Evolutionary conservation across 78 protist genomes (phyloP).

Genomic region (Goniomonas avonlea): DNA sequence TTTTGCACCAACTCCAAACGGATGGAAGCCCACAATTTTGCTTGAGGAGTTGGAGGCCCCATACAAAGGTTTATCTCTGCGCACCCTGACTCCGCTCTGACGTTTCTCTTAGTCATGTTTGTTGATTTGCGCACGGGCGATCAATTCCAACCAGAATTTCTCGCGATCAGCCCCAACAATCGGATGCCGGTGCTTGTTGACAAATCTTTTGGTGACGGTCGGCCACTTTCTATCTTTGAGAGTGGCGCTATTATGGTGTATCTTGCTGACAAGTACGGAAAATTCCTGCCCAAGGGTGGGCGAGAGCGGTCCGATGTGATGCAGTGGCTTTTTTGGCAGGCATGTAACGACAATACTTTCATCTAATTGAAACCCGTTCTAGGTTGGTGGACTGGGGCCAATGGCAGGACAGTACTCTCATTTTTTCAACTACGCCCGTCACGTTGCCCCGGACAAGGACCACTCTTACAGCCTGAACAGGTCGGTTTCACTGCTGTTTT

Average conservation of each 20-base stretch:
- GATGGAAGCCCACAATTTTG: background rate
- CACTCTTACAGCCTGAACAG: too few relatives aligned
- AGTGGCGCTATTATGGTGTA: background rate
- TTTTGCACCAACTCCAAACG: slow-evolving; percentile 16
- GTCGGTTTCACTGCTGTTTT: too few relatives aligned
- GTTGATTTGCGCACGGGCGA: background rate
- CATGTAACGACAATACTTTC: too few relatives aligned
- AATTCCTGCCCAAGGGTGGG: background rate
- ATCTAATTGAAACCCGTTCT: too few relatives aligned
- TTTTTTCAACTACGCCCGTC: background rate
- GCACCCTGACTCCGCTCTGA: too few relatives aligned
- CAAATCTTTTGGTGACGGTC: too few relatives aligned
- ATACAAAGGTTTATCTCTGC: too few relatives aligned
- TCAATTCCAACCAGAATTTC: background rate
- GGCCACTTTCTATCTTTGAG: background rate
- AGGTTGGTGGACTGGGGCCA: background rate
- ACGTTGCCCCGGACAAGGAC: too few relatives aligned
- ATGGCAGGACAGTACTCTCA: background rate
- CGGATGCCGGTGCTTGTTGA: background rate
- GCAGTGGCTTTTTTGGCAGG: background rate
- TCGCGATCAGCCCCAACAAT: background rate
- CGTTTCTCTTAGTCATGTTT: too few relatives aligned
- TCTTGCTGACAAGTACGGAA: background rate
- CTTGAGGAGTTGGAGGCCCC: background rate
- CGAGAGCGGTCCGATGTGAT: background rate